Percentiles rank a stretch among this genome's conserved stretches.
phyloP scores from a whole-genome alignment of 305 asterid genomes.

The Salvia sclarea region DNA sequence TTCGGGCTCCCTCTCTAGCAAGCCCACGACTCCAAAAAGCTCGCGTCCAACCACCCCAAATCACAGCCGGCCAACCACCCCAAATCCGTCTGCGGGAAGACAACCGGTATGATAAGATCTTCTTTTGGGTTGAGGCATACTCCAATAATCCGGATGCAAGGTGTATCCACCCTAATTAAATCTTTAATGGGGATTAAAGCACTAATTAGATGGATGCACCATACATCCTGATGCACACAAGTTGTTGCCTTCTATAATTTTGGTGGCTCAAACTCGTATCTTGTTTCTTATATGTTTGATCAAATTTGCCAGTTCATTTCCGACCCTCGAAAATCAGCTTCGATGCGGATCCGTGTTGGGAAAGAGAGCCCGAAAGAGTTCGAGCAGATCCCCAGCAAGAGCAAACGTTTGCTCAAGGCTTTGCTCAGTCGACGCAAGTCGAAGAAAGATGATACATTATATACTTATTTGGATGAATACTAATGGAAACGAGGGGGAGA shows the following conservation, averaged over 20 bases:
- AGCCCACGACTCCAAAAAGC: conserved; percentile 65
- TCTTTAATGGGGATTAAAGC: too few relatives aligned
- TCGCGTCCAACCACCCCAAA: conserved; percentile 72
- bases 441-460: conserved; percentile 81
- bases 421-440: conserved; percentile 87
- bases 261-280: not conserved
- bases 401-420: conserved; percentile 85
- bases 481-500: conserved; percentile 30
- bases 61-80: conserved; percentile 66
- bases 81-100: conserved; percentile 58
- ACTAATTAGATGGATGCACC: too few relatives aligned
- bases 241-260: too few relatives aligned
- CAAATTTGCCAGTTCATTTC: conserved; percentile 51
- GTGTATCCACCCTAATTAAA: too few relatives aligned
- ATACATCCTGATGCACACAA: too few relatives aligned
- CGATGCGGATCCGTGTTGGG: conserved; percentile 66
- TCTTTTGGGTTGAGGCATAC: too few relatives aligned
- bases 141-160: too few relatives aligned
- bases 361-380: conserved; percentile 56
- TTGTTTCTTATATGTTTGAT: conserved; percentile 16
- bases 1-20: conserved; percentile 59
- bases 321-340: conserved; percentile 77
- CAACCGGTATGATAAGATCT: conserved; percentile 46
- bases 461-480: conserved; percentile 88
- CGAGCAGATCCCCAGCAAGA: conserved; percentile 69